Base-by-base conservation (phyloP, 768 basidiomycete species). In the Mycena belliarum region DNA sequence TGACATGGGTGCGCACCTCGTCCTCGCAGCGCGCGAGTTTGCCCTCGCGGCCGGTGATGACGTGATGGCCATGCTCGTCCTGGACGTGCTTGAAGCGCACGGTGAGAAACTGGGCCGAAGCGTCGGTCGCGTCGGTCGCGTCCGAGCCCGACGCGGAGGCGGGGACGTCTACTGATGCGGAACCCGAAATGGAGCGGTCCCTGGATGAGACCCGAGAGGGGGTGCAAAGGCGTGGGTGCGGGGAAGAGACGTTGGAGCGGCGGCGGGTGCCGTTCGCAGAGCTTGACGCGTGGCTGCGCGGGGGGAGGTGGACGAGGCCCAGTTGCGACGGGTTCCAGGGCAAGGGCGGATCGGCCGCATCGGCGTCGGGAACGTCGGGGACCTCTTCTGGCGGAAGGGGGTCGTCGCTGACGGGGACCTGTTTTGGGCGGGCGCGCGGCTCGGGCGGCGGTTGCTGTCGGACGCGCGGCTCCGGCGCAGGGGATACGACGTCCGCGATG, bases 21-120 rank as follows among this genome's bases (percentile, higher is more conserved):
- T 93, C 91, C 68, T 93, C 90, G 63, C 91, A 93, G 53, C 74
- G 76, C 43, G 78, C 70, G 21, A 92, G 65, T 26, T 78, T 75
- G 0, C 89, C 90, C 66, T 91, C 89, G 15, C 87, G 70, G 0
- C 91, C 90, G 4, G 85, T 70, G 0, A 93, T 77, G 26, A 89
- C 75, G 69, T 91, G 86, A 63, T 89, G 78, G 0, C 90, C 89
- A 63, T 89, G 72, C 16, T 80, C 83, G 49, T 86, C 83, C 52
- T 83, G 72, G 11, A 77, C 70, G 67, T 91, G 84, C 65, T 86
- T 76, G 60, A 88, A 91, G n/a, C 87, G 75, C 59, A 85, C 73
- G 1, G 85, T 86, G 45, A 88, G 70, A 42, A 80, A 42, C 28
- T 49, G 72, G 7, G n/a, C n/a, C n/a, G n/a, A n/a, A n/a, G n/a